phyloP scores from a whole-genome alignment of 768 basidiomycete genomes.

The Coprinopsis cinerea region DNA sequence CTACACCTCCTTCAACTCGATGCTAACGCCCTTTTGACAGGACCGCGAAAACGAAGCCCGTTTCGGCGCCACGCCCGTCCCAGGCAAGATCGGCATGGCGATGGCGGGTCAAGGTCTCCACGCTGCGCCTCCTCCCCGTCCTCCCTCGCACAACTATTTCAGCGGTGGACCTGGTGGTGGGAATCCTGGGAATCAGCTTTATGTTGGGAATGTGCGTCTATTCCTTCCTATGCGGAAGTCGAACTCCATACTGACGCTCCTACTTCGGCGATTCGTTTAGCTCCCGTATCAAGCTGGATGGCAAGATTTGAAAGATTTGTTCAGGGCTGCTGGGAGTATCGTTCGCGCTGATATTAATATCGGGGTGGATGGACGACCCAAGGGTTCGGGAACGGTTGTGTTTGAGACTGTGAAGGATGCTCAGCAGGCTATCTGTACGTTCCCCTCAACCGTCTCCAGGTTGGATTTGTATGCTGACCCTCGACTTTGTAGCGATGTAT shows the following conservation, averaged over 20 bases:
- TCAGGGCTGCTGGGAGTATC: slow-evolving; percentile 93
- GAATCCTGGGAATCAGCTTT: slow-evolving; percentile 88
- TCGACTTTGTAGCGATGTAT: slow-evolving; percentile 69
- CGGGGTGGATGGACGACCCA: slow-evolving; percentile 86
- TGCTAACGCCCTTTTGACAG: slow-evolving; percentile 40
- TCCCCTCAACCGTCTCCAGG: background rate
- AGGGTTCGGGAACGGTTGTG: slow-evolving; percentile 96
- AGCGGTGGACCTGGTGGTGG: slow-evolving; percentile 29
- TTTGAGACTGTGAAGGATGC: slow-evolving; percentile 91
- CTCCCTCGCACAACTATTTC: slow-evolving; percentile 74
- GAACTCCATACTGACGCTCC: background rate
- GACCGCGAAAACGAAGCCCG: slow-evolving; percentile 96
- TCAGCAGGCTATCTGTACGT: slow-evolving; percentile 83
- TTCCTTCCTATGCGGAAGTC: background rate
- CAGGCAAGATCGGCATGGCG: slow-evolving; percentile 93
- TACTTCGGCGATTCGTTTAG: slow-evolving; percentile 38
- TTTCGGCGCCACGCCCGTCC: slow-evolving; percentile 92
- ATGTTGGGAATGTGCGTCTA: slow-evolving; percentile 78
- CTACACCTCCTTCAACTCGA: background rate
- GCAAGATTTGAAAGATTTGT: slow-evolving; percentile 99
- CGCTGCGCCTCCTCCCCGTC: slow-evolving; percentile 77
- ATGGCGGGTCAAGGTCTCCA: slow-evolving; percentile 88
- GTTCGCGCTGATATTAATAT: slow-evolving; percentile 95
- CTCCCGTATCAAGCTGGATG: slow-evolving; percentile 92
- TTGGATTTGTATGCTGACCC: background rate